Evolutionary conservation across 805 yeast species (phyloP).

Genomic region (Zygoascus bituminiphila): DNA sequence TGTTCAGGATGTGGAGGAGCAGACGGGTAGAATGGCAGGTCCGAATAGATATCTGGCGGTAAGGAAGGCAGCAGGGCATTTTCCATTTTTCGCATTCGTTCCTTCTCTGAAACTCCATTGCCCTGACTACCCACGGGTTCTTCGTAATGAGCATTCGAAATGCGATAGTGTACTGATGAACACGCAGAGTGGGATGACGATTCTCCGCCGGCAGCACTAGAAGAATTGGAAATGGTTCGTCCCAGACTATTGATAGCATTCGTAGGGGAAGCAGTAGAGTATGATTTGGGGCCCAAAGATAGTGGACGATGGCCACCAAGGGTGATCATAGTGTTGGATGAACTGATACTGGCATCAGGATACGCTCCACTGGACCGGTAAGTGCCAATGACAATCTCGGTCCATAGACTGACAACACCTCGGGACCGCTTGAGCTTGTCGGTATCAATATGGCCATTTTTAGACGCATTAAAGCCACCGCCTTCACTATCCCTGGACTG

Average conservation of each 20-base stretch:
- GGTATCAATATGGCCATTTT: slow-evolving; percentile 52
- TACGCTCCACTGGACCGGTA: slow-evolving; percentile 18
- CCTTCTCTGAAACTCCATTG: slow-evolving; percentile 43
- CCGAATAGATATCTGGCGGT: slow-evolving; percentile 24
- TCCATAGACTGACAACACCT: slow-evolving; percentile 72
- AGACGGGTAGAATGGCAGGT: not conserved
- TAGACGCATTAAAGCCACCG: not conserved
- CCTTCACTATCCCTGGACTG: slow-evolving; percentile 14
- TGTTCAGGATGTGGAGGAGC: slow-evolving; percentile 4
- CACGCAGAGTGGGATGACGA: not conserved
- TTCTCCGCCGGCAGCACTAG: not conserved
- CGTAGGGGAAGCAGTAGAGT: not conserved
- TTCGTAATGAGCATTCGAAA: not conserved
- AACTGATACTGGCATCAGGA: not conserved
- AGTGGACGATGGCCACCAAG: not conserved
- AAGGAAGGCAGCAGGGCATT: slow-evolving; percentile 57
- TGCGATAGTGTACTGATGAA: not conserved
- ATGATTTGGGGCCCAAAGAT: not conserved
- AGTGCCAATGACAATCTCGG: slow-evolving; percentile 77
- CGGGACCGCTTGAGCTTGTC: slow-evolving; percentile 67
- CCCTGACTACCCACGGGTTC: not conserved
- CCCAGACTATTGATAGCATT: too few relatives aligned
- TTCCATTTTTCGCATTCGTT: slow-evolving; percentile 44
- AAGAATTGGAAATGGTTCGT: not conserved
- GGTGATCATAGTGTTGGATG: not conserved